Percentiles rank a stretch among this genome's conserved stretches.
These are phyloP conservation scores for Mallotus repandus DNA, from an alignment of 441 rosid species.

Conservation along the genomic window DNA sequence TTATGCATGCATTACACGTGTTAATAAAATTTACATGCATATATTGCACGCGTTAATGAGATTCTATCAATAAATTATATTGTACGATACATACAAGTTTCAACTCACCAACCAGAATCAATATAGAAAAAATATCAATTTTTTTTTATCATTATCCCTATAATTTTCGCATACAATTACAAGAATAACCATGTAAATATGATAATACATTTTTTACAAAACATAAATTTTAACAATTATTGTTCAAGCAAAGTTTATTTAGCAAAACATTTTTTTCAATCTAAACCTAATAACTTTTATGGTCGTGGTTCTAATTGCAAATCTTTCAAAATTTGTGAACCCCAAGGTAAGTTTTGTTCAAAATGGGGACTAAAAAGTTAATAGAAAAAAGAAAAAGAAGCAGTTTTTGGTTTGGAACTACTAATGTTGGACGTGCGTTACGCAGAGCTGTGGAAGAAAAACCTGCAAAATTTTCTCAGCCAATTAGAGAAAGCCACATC, in stretches of 20 bases:
- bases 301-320: neutral
- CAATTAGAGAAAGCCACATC: constrained; percentile 32
- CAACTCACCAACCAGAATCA: neutral
- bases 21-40: neutral
- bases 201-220: too few species aligned
- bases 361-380: neutral
- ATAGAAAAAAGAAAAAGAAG: neutral
- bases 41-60: neutral
- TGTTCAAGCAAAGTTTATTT: neutral
- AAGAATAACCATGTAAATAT: too few species aligned
- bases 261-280: too few species aligned
- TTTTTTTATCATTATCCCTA: too few species aligned
- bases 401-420: constrained; percentile 1
- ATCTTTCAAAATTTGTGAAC: neutral
- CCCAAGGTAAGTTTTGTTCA: neutral
- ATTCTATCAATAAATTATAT: too few species aligned
- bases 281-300: neutral
- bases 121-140: too few species aligned
- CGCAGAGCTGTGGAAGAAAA: neutral
- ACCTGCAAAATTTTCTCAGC: constrained; percentile 14
- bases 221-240: neutral
- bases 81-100: neutral
- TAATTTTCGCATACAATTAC: too few species aligned
- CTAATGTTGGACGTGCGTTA: constrained; percentile 3
- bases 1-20: constrained; percentile 10